These are phyloP conservation scores for Sporodiniella umbellata DNA, from an alignment of 371 early-diverging fungal genomes.

Conservation along the genomic window DNA sequence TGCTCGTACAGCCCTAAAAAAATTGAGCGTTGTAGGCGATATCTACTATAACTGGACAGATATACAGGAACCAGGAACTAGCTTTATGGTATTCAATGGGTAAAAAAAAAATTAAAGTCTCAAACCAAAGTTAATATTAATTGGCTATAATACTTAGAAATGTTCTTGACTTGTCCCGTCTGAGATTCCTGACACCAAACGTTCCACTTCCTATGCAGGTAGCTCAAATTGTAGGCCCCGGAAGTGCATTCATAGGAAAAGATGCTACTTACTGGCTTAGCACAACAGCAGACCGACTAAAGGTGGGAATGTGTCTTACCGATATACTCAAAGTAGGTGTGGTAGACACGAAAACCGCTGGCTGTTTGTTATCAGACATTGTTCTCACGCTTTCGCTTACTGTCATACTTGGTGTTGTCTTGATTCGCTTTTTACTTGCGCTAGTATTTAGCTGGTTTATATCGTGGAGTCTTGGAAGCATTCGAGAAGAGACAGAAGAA, in stretches of 20 bases:
- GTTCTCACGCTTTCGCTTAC: constrained; percentile 73
- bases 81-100: constrained; percentile 75
- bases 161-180: constrained; percentile 50
- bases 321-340: constrained; percentile 76
- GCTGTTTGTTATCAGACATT: constrained; percentile 78
- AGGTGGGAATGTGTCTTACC: constrained; percentile 63
- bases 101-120: constrained; percentile 14
- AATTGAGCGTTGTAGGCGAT: constrained; percentile 53
- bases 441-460: constrained; percentile 81
- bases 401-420: constrained; percentile 75
- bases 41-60: constrained; percentile 78
- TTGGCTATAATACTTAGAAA: too few relatives aligned
- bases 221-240: constrained; percentile 45
- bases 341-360: constrained; percentile 68
- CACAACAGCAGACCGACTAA: constrained; percentile 46
- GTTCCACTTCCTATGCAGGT: constrained; percentile 40
- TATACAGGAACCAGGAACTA: constrained; percentile 49
- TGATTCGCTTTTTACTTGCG: constrained; percentile 81
- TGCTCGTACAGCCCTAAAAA: constrained; percentile 41
- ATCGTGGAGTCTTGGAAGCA: constrained; percentile 69
- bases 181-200: constrained; percentile 41
- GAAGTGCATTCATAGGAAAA: constrained; percentile 53
- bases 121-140: too few relatives aligned
- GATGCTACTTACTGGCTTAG: constrained; percentile 63
- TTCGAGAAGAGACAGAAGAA: constrained; percentile 65